Percentiles rank a stretch among this genome's conserved stretches.
These are phyloP conservation scores for Pezicula neosporulosa DNA, from an alignment of 2,329 filamentous ascomycete genomes.

Conservation along the genomic window DNA sequence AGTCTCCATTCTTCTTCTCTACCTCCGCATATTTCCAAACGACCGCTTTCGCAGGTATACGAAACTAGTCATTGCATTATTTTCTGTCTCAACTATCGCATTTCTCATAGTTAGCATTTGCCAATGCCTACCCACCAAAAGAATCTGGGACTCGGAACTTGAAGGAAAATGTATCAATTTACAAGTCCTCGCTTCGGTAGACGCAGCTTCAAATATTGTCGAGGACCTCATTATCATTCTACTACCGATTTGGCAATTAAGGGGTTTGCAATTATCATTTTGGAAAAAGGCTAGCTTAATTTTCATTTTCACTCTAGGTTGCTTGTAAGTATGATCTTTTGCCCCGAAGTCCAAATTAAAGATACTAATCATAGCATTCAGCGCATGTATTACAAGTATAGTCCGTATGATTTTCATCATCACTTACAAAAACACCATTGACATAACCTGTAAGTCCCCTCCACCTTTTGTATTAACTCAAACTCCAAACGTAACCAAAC, in stretches of 20 bases:
- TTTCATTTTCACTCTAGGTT: constrained; percentile 63
- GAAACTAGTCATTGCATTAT: constrained; percentile 7
- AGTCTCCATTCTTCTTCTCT: constrained; percentile 17
- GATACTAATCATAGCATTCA: background rate
- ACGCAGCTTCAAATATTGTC: constrained; percentile 64
- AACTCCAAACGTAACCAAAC: background rate
- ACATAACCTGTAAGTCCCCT: constrained; percentile 16
- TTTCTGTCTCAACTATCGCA: constrained; percentile 2
- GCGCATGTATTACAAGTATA: constrained; percentile 18
- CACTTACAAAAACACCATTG: constrained; percentile 7
- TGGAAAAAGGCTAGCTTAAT: constrained; percentile 65
- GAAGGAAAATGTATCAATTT: constrained; percentile 52
- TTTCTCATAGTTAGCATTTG: constrained; percentile 8
- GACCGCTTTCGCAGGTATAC: constrained; percentile 6
- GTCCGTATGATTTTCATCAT: constrained; percentile 16
- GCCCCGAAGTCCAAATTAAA: background rate
- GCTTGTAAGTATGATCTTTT: constrained; percentile 47
- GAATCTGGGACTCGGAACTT: constrained; percentile 8
- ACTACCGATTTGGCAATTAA: constrained; percentile 61
- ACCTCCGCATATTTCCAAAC: constrained; percentile 14
- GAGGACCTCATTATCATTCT: constrained; percentile 64
- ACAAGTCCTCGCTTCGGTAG: constrained; percentile 61
- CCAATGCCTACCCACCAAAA: constrained; percentile 12
- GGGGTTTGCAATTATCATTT: constrained; percentile 53
- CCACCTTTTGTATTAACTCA: background rate